Conservation (phyloP, 306 rosid species). For the Medicago lupulina region DNA sequence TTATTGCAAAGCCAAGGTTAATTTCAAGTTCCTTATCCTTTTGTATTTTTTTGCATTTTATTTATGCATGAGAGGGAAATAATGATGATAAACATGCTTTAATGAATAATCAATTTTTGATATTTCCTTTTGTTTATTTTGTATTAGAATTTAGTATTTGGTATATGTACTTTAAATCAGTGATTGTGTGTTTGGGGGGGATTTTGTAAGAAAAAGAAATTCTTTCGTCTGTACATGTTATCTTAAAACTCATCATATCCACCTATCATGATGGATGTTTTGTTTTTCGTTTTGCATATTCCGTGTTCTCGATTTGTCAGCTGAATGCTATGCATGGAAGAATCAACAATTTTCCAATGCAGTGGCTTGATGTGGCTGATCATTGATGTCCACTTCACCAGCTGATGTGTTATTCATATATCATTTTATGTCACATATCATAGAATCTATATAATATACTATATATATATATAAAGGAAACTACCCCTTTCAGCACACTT, state of each 20-base stretch:
- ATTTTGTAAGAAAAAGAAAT: slow-evolving; percentile 13
- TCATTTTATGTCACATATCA: neutral
- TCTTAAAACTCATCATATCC: slow-evolving; percentile 15
- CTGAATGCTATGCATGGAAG: neutral
- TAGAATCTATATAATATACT: no score
- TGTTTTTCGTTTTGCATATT: slow-evolving; percentile 8
- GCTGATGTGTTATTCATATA: neutral
- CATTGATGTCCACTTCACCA: neutral
- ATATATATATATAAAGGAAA: no score
- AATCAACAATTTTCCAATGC: no score
- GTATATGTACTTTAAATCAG: neutral
- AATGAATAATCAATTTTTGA: neutral
- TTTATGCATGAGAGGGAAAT: slow-evolving; percentile 3
- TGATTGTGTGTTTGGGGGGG: neutral
- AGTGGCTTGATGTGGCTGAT: neutral
- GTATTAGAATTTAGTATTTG: neutral
- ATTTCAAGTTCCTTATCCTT: slow-evolving; percentile 41
- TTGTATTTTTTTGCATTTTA: slow-evolving; percentile 14
- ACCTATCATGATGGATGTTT: slow-evolving; percentile 12
- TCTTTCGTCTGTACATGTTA: neutral
- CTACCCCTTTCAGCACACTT: no score
- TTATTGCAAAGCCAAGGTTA: slow-evolving; percentile 97
- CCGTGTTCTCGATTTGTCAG: slow-evolving; percentile 10
- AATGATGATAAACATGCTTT: slow-evolving; percentile 13
- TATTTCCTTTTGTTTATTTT: slow-evolving; percentile 10